Evolutionary conservation across 805 yeast genomes (phyloP).

Genomic region (Pichia paraexigua): DNA sequence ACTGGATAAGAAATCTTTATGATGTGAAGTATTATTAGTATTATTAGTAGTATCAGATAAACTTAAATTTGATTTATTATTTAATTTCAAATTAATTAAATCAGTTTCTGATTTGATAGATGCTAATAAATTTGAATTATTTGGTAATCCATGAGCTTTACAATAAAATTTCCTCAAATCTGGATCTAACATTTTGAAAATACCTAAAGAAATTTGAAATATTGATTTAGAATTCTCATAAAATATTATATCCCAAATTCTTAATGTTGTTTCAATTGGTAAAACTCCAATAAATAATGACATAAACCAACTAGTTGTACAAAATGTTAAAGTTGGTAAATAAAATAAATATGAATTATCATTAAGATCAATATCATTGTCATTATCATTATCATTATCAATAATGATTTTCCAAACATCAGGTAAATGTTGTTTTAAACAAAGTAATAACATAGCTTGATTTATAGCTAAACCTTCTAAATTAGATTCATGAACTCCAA

Average conservation of each 20-base stretch:
- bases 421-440: constrained; percentile 78
- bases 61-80: constrained; percentile 1
- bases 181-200: constrained; percentile 69
- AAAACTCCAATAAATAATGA: constrained; percentile 85
- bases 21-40: no score
- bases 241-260: constrained; percentile 94
- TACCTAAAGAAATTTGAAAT: constrained; percentile 73
- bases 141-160: constrained; percentile 4
- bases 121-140: neutral
- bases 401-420: constrained; percentile 54
- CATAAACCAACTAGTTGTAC: constrained; percentile 98
- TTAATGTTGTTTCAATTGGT: constrained; percentile 79
- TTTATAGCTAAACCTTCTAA: constrained; percentile 92
- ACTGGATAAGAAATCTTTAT: constrained; percentile 23
- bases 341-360: constrained; percentile 47
- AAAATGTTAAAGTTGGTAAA: constrained; percentile 84
- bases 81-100: neutral
- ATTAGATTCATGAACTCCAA: constrained; percentile 85
- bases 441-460: constrained; percentile 88
- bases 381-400: constrained; percentile 22
- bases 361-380: constrained; percentile 25
- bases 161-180: constrained; percentile 32
- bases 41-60: constrained; percentile 6
- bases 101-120: neutral
- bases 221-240: constrained; percentile 85